These are phyloP conservation scores for Colletotrichum tropicale DNA, from an alignment of 2,329 filamentous ascomycete species.

Conservation along the genomic window DNA sequence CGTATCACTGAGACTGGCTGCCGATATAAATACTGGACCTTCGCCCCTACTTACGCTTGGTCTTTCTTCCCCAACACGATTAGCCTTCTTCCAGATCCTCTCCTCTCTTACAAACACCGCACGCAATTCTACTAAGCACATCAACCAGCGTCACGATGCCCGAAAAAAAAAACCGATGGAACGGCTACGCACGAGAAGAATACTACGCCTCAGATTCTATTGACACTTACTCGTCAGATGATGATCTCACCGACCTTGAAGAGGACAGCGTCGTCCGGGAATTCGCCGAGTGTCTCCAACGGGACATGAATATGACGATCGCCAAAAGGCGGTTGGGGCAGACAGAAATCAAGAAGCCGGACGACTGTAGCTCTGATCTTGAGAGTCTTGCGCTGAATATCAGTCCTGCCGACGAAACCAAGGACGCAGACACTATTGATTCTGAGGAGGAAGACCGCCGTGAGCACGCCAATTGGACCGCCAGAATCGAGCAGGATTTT, in stretches of 20 bases:
- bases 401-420: background rate
- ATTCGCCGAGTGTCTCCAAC: background rate
- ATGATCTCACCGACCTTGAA: background rate
- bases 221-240: background rate
- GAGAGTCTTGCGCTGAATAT: background rate
- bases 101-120: background rate
- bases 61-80: too few species aligned
- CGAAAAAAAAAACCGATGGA: rapidly evolving
- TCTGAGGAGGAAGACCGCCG: background rate
- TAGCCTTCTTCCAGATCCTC: too few species aligned
- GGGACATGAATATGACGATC: background rate
- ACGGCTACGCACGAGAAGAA: rapidly evolving
- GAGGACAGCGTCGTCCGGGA: background rate
- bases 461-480: background rate
- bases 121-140: background rate
- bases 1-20: background rate
- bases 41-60: too few species aligned
- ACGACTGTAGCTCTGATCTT: background rate
- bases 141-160: background rate
- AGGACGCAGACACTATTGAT: rapidly evolving
- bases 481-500: background rate
- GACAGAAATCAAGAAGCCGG: background rate
- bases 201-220: background rate
- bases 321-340: background rate
- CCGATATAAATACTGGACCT: background rate